Base-by-base conservation (phyloP, 352 stramenopile species). In the Thraustochytrium sp. region DNA sequence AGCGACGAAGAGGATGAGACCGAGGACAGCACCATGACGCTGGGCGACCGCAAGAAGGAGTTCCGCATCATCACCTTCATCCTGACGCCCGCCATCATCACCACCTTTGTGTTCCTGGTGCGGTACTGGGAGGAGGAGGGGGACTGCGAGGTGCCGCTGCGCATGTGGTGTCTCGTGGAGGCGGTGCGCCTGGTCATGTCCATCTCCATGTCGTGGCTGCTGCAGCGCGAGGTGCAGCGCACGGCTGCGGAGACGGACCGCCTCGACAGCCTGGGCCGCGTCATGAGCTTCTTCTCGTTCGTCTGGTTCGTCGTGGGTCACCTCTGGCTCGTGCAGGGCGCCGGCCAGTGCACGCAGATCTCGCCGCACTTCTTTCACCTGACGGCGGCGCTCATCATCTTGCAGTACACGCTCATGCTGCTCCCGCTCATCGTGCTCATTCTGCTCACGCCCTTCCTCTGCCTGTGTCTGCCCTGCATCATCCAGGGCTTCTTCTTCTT, bases 361-460 rank as follows among this genome's bases (percentile, higher is more conserved):
- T 46, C 68, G 23, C 68, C 68, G n/a, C 68, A 80, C 38, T 44
- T 80, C 13, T 80, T 80, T 38, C 68, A 80, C 31, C 68, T 80
- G 2, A 80, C 53, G 29, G 68, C 53, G 2, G 68, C 68, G 68
- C 68, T 80, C 44, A 80, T 80, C 26, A 64, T 80, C 34, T 26
- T 80, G 68, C 68, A 80, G 8, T 80, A 80, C 49, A 80, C 68
- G 48, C 46, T 80, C 5, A 80, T 80, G 68, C 68, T 80, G 18
- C 31, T 80, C 9, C 68, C 68, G 9, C 2, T 80, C 3, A 80
- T 80, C 76, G 68, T 80, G 68, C 53, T 80, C 26, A 42, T 80
- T 42, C 48, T 80, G 18, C 51, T 80, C 16, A 63, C 68, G 31
- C 68, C 68, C 18, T 80, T 80, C 38, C 21, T 80, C 18, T 80